Percentiles rank a stretch among this genome's conserved stretches.
Evolutionary conservation across 805 yeast genomes (phyloP).

Genomic region (Candida sphagnicola): DNA sequence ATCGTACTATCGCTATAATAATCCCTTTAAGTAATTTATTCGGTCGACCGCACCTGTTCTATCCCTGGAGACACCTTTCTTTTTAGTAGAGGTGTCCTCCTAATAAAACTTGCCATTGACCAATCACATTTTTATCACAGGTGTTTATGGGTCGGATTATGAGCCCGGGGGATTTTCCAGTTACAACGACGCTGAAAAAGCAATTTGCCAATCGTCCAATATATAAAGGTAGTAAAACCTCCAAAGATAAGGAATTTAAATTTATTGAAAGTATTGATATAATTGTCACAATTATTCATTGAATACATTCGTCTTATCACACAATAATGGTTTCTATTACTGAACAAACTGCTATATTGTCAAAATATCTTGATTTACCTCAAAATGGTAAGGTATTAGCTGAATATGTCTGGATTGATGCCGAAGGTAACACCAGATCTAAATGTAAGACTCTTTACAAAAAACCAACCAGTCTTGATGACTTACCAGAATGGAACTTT

Average conservation of each 20-base stretch:
- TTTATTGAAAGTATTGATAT: too few species aligned
- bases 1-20: not conserved
- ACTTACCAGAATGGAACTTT: slow-evolving; percentile 98
- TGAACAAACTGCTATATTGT: slow-evolving; percentile 74
- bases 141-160: not conserved
- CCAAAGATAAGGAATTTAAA: too few species aligned
- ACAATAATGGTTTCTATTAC: slow-evolving; percentile 36
- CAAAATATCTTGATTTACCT: slow-evolving; percentile 77
- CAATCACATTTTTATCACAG: not conserved
- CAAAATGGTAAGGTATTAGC: slow-evolving; percentile 88
- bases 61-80: not conserved
- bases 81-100: not conserved
- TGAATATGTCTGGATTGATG: slow-evolving; percentile 97
- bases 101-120: too few species aligned
- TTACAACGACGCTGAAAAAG: too few species aligned
- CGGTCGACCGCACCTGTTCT: not conserved
- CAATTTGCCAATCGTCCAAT: too few species aligned
- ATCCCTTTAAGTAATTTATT: not conserved
- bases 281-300: too few species aligned
- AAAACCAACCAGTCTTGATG: slow-evolving; percentile 68
- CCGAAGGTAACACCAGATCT: slow-evolving; percentile 85
- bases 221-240: too few species aligned
- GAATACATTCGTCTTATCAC: too few species aligned
- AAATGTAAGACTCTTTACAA: slow-evolving; percentile 84
- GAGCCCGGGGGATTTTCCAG: not conserved